Base-by-base conservation (phyloP, 805 yeast genomes). In the Hanseniaspora osmophila region DNA sequence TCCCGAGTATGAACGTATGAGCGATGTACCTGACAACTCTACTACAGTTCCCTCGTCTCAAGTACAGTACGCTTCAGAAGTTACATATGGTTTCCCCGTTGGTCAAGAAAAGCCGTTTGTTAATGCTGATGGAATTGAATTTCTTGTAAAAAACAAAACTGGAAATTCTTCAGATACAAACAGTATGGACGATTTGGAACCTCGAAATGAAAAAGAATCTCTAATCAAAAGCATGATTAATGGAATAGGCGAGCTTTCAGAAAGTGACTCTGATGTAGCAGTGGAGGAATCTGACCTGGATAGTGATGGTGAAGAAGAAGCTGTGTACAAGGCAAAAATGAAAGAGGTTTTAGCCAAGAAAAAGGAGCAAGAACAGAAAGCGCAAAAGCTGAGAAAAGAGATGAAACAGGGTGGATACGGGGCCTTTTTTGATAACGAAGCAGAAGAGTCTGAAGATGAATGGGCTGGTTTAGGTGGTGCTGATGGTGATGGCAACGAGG, bases 371-470 rank as follows among this genome's bases (percentile, higher is more conserved):
- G 45, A 49, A 40, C 53, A 58, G 15, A 42, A 46, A 16, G 52
- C 54, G 35, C 48, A 52, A 41, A 53, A 47, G 33, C 54, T 59
- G 44, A 62, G 73, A 44, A 54, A 64, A 49, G 83, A 77, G 49
- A 61, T 80, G 67, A 81, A 73, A 49, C 64, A 71, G 29, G 69
- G 64, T 47, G 88, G 88, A 2, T 52, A 78, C 16, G 69, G 69
- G 44, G 68, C 73, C 22, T 71, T 84, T 45, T 67, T 84, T 58
- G 90, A 84, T 54, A 79, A 81, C 42, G 92, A 84, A 65, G 94
- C 94, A 40, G 87, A 75, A 52, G 94, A 84, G 64, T 82, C 92
- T 33, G 94, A 84, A 49, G 94, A 84, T 67, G 94, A 84, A 65
- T 84, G 86, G 84, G 73, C 73, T 43, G 94, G 92, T 3, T 54